Evolutionary conservation across 2,329 filamentous ascomycete genomes (phyloP).

Genomic region (Stachybotrys chartarum): DNA sequence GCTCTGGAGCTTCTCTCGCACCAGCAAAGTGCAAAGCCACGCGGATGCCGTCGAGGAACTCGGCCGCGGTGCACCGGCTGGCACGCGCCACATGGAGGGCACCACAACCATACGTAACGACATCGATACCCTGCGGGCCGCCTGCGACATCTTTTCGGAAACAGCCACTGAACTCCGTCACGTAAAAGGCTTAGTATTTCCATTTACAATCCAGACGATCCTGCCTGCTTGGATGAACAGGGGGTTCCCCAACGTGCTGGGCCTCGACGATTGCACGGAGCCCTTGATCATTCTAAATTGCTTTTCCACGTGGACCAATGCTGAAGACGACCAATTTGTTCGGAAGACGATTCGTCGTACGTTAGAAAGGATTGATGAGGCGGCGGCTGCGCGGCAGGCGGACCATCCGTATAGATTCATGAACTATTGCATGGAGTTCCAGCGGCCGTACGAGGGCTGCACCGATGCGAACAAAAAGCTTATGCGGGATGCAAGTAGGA

Average conservation of each 20-base stretch:
- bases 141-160: background rate
- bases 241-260: background rate
- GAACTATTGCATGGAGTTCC: conserved; percentile 1
- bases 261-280: background rate
- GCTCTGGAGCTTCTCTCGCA: background rate
- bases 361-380: background rate
- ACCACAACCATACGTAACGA: background rate
- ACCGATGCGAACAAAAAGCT: background rate
- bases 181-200: background rate
- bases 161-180: background rate
- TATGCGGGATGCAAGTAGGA: background rate
- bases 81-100: background rate
- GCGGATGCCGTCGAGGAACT: background rate
- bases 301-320: background rate
- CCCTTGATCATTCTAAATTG: conserved; percentile 1
- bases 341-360: background rate
- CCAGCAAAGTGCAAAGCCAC: background rate
- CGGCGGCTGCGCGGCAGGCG: background rate
- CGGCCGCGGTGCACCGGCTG: background rate
- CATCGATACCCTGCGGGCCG: background rate
- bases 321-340: conserved; percentile 1
- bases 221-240: background rate
- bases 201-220: background rate
- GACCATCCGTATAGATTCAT: conserved; percentile 2
- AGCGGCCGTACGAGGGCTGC: background rate